A percentile compares a stretch with the other conserved stretches of the same genome.
These are phyloP conservation scores for Phaeosphaeria sp. DNA, from an alignment of 2,329 filamentous ascomycete species.

Conservation along the genomic window DNA sequence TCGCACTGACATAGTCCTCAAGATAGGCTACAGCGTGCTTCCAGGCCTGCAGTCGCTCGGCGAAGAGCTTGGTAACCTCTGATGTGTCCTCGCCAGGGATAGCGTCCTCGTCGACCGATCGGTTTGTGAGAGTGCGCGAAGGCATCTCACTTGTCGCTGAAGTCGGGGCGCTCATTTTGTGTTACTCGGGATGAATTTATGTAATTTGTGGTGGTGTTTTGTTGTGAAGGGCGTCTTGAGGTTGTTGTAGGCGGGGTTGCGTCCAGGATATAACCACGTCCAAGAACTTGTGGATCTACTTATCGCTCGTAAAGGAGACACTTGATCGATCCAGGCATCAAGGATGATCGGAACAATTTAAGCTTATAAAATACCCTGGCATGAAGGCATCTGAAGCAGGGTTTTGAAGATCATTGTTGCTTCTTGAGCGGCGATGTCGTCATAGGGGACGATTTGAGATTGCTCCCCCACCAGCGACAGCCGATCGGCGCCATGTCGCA, in stretches of 20 bases:
- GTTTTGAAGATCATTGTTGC: neutral
- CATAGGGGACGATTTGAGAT: conserved; percentile 1
- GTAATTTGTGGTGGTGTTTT: neutral
- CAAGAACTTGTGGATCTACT: neutral
- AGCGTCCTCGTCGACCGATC: conserved; percentile 52
- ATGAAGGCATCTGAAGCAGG: conserved; percentile 10
- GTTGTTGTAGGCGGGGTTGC: conserved; percentile 1
- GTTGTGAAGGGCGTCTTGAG: neutral
- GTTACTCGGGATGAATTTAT: neutral
- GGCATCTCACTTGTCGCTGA: conserved; percentile 40
- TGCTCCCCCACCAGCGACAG: neutral
- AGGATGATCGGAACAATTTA: conserved; percentile 15
- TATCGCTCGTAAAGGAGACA: neutral
- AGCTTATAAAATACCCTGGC: conserved; percentile 8
- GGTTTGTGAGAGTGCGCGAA: conserved; percentile 40
- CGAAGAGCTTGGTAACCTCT: conserved; percentile 68
- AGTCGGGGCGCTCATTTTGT: conserved; percentile 38
- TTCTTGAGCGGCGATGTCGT: neutral
- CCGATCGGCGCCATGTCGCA: neutral
- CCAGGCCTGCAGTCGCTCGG: conserved; percentile 91
- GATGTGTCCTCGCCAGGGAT: conserved; percentile 58
- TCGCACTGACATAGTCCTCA: conserved; percentile 85
- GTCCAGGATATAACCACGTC: neutral
- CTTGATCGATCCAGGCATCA: conserved; percentile 8
- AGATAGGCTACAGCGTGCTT: conserved; percentile 92